phyloP scores from a whole-genome alignment of 495 filamentous ascomycete species.

The Penicillium subrubescens region DNA sequence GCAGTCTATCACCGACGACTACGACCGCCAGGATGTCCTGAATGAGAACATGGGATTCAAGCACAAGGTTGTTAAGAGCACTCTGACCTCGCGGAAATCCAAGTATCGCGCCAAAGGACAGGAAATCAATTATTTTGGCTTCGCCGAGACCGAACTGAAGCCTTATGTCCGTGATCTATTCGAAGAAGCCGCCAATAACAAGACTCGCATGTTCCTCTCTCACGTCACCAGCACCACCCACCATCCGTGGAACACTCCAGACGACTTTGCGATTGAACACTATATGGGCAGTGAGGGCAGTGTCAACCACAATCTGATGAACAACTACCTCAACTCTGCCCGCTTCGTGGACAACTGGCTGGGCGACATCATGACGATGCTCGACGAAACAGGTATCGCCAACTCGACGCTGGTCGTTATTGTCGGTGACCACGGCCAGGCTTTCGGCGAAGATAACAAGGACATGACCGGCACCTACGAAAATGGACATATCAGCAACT shows the following conservation, averaged over 20 bases:
- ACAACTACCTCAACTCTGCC: slow-evolving; percentile 46
- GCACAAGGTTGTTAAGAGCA: slow-evolving; percentile 36
- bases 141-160: slow-evolving; percentile 44
- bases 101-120: slow-evolving; percentile 34
- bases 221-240: slow-evolving; percentile 51
- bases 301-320: slow-evolving; percentile 35
- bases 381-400: slow-evolving; percentile 50
- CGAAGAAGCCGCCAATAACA: slow-evolving; percentile 39
- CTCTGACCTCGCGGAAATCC: slow-evolving; percentile 26
- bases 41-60: slow-evolving; percentile 45
- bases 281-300: slow-evolving; percentile 38
- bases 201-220: slow-evolving; percentile 49
- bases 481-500: slow-evolving; percentile 50
- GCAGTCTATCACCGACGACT: slow-evolving; percentile 50
- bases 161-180: slow-evolving; percentile 48
- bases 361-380: slow-evolving; percentile 43
- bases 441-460: slow-evolving; percentile 42
- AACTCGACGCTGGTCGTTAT: slow-evolving; percentile 53
- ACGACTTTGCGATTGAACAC: slow-evolving; percentile 31
- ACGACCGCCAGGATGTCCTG: slow-evolving; percentile 42
- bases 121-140: slow-evolving; percentile 51
- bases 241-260: slow-evolving; percentile 45
- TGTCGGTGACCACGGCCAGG: slow-evolving; percentile 49
- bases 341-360: slow-evolving; percentile 52
- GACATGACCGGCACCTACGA: slow-evolving; percentile 44